Evolutionary conservation across 2,329 filamentous ascomycete genomes (phyloP), one percentile per base, ranked within the genome.

Genomic region (Fusarium sambucinum): DNA sequence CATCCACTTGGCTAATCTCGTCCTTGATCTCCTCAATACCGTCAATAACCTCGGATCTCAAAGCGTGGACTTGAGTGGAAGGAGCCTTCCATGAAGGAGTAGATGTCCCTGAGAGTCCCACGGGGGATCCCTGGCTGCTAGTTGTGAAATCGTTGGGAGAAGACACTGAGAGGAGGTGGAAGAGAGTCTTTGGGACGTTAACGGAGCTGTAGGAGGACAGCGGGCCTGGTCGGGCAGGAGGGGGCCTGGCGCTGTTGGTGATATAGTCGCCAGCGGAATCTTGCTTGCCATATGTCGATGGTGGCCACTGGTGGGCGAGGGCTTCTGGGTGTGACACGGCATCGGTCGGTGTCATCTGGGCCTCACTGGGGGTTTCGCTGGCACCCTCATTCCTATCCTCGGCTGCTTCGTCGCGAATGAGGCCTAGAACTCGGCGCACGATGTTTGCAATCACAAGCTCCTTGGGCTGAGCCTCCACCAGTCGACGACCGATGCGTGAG

Each of bases 21-120:
- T 99, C 96, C 78, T 97, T 92, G 63, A 99, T 94, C 78, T 99
- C 96, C 74, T 93, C 90, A 74, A 99, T 97, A 41, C 94, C 96
- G 73, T 96, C 92, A 69, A 97, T 90, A 27, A 98, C 91, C 79
- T 98, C 96, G 16, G 93, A 93, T 63, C 94, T 92, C 60, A 98
- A 84, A 66, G 96, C 91, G 63, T 92, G 86, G 55, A 83, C 78
- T 63, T 84, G 84, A 45, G 83, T 81, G 17, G 79, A 78, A 69
- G 80, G 80, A 61, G 70, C 68, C 57, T 69, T 70, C 72, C 78
- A 74, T 55, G 82, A 75, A 23, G 86, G 82, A n/a, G 84, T 86
- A 17, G 84, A 86, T 11, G 83, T 74, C 23, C 84, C 84, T 13
- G 81, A 86, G 40, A 78, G 80, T 21, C 81, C 80, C 38, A 81